Evolutionary conservation across 768 basidiomycete genomes (phyloP), one percentile per base, ranked within the genome.

Genomic region (Pleurotus cornucopiae): DNA sequence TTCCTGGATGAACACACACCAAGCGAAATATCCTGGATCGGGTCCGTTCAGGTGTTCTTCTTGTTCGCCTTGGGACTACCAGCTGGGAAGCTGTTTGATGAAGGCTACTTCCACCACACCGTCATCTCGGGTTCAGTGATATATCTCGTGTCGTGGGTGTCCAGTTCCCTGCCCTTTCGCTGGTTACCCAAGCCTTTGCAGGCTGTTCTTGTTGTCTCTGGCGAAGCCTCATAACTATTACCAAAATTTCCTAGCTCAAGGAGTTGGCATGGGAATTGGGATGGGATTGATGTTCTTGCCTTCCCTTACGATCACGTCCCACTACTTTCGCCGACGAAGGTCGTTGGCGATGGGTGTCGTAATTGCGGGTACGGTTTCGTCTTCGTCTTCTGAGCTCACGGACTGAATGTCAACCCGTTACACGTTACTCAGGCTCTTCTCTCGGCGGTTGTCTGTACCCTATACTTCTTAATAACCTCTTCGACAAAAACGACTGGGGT

Each of bases 211-310:
- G 75, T 63, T 83, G 5, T 81, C 80, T 2, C 66, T 82, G 3
- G 71, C 69, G 0, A 67, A 79, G 57, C 78, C 78, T 0, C 68
- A 76, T 44, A 71, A 76, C 52, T 79, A 75, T 62, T 81, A 79
- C 54, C 80, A 82, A 59, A 71, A 76, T 14, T 78, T 84, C 59
- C 70, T 85, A 2, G 70, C 79, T 0, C 82, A 85, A 68, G 82
- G 80, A 0, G 65, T 84, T 5, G 82, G 79, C 0, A 76, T 79
- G 71, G 84, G 84, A 0, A 64, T 83, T 14, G 81, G 82, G 18
- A 76, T 78, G 69, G 83, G 83, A 1, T 59, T 83, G 37, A 71
- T 82, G 60, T 83, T 82, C 62, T 59, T 83, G 1, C 84, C 83
- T 0, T 72, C 77, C 6, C 62, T 82, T 21, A 74, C 77, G 12